Conservation (phyloP, 352 stramenopile genomes). For the Globisporangium cystogenes region DNA sequence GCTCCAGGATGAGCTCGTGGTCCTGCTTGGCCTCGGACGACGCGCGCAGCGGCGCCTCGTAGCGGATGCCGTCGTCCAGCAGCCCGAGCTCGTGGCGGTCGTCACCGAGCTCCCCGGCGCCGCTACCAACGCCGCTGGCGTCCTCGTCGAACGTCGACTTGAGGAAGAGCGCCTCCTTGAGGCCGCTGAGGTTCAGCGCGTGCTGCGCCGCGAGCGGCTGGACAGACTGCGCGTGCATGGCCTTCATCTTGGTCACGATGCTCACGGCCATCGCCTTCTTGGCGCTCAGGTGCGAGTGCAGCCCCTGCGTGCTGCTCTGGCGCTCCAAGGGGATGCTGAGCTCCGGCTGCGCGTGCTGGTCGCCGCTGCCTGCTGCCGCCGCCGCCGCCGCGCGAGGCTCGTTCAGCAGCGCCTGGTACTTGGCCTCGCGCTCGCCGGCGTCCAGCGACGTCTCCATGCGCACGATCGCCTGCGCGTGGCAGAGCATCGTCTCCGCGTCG, state of each 20-base stretch:
- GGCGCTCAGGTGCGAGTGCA: background rate
- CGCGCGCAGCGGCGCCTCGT: slow-evolving; percentile 6
- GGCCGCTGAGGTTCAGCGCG: slow-evolving; percentile 9
- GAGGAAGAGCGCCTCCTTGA: slow-evolving; percentile 14
- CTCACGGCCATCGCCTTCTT: slow-evolving; percentile 11
- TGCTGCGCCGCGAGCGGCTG: slow-evolving; percentile 8
- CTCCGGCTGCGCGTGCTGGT: background rate
- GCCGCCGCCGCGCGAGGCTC: background rate
- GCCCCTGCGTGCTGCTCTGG: slow-evolving; percentile 2
- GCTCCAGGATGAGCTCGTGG: slow-evolving; percentile 12
- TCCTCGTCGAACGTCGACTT: slow-evolving; percentile 15
- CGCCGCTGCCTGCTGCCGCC: background rate
- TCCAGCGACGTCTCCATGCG: slow-evolving; percentile 16
- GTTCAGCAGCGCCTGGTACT: slow-evolving; percentile 5
- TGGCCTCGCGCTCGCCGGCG: background rate
- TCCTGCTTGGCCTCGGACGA: slow-evolving; percentile 4
- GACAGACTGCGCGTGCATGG: slow-evolving; percentile 7
- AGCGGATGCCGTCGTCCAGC: slow-evolving; percentile 14
- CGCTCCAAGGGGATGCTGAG: slow-evolving; percentile 6
- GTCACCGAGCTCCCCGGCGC: background rate
- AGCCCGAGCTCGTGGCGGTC: slow-evolving; percentile 4
- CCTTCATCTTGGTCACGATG: slow-evolving; percentile 14
- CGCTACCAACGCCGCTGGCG: background rate
- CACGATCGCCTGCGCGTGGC: slow-evolving; percentile 16
- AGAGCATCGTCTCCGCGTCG: slow-evolving; percentile 11